Base-by-base conservation (phyloP, 306 rosid species). In the Glycine soja region DNA sequence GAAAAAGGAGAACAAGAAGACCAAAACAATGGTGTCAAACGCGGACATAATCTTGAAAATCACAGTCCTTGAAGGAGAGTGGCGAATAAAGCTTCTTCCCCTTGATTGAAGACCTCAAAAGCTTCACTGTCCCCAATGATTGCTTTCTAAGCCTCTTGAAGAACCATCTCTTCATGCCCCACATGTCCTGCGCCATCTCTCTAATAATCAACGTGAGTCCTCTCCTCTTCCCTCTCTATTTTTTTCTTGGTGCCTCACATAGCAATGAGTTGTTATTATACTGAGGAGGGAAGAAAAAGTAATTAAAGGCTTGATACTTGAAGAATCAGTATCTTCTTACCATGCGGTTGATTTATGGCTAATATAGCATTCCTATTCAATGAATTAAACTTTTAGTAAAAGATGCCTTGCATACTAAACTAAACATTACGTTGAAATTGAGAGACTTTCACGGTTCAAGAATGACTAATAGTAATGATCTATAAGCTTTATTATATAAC, bases 11-110 rank as follows among this genome's bases (percentile, higher is more conserved):
- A 92, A 80, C 59, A 77, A 45, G 63, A 62, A 18, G 36, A 87
- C 85, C 80, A 94, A 81, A 19, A 88, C 76, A n/a, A 90, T 70
- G 3, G 93, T 92, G 86, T 94, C 98, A 38, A 88, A 78, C 63
- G 50, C 75, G 16, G 86, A 84, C 45, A 89, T 70, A 46, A 94
- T 75, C 89, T 80, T 89, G 87, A 92, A 94, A 42, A 90, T 16
- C 10, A 91, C 61, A 70, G 58, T 90, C 78, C 72, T 86, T 11
- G 71, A 91, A 85, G 2, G 88, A 84, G 10, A 86, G 11, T n/a
- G 85, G 87, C 73, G 89, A 19, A 70, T 57, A 80, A 79, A 86
- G 59, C 11, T 74, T 77, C 85, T 81, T 86, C 87, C 90, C 81
- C 76, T 74, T 91, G 80, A 90, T 90, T 3, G 90, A 72, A 45